phyloP scores from a whole-genome alignment of 148 eudicot genomes.

The Persicaria tinctoria region DNA sequence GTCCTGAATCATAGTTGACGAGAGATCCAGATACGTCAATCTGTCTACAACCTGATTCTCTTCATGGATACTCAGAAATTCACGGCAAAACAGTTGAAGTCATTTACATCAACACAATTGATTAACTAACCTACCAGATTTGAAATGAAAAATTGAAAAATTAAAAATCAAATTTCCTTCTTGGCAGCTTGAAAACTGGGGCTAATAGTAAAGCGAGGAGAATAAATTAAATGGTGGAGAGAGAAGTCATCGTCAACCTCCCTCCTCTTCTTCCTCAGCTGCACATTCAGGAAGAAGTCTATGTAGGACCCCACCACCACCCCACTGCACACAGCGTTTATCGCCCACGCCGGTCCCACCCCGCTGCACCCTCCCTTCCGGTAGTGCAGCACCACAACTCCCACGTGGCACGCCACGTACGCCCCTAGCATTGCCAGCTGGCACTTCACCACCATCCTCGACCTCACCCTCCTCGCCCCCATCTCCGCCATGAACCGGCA shows the following conservation, averaged over 20 bases:
- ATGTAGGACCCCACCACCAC: slow-evolving; percentile 23
- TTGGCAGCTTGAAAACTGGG: slow-evolving; percentile 12
- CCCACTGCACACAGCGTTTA: slow-evolving; percentile 30
- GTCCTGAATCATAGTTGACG: no score
- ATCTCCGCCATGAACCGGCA: slow-evolving; percentile 26
- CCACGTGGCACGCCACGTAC: slow-evolving; percentile 33
- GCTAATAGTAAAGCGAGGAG: slow-evolving; percentile 5
- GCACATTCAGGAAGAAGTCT: slow-evolving; percentile 15
- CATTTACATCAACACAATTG: background rate
- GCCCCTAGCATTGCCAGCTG: slow-evolving; percentile 32
- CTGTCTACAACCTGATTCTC: no score
- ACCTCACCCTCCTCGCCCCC: slow-evolving; percentile 20
- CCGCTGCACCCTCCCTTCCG: slow-evolving; percentile 52
- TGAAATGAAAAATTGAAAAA: background rate
- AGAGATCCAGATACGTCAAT: no score
- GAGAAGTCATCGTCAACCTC: background rate
- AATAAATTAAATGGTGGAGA: background rate
- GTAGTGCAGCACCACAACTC: slow-evolving; percentile 34
- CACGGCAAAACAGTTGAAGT: background rate
- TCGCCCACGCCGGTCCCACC: slow-evolving; percentile 37
- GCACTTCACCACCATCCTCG: slow-evolving; percentile 27
- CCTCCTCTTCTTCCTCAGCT: slow-evolving; percentile 10
- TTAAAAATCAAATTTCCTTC: slow-evolving; percentile 1
- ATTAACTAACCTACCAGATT: background rate
- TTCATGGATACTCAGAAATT: no score